A percentile compares a stretch with the other conserved stretches of the same genome.
Evolutionary conservation across 2,329 filamentous ascomycete species (phyloP).

Genomic region (Fusarium musae): DNA sequence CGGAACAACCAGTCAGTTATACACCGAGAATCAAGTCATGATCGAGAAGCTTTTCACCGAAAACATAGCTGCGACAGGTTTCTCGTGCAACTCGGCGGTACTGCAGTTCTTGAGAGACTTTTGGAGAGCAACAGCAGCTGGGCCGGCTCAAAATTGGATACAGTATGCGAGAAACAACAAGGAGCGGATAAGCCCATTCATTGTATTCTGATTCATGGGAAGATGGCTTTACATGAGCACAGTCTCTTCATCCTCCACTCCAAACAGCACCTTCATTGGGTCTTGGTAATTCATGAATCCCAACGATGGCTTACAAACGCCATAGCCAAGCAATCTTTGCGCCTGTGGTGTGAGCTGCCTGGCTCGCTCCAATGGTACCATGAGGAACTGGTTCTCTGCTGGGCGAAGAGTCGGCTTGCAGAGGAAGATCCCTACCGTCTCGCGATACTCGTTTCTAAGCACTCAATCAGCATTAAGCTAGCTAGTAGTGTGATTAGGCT

Average conservation of each 20-base stretch:
- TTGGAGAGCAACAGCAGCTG: not conserved
- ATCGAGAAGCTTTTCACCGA: not conserved
- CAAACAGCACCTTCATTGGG: slow-evolving; percentile 24
- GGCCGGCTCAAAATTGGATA: not conserved
- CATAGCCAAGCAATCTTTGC: slow-evolving; percentile 21
- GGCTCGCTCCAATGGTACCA: slow-evolving; percentile 13
- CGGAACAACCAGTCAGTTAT: not conserved
- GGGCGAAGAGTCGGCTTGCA: slow-evolving; percentile 24
- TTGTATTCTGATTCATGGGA: not conserved
- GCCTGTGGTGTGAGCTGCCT: slow-evolving; percentile 22
- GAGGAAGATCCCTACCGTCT: slow-evolving; percentile 28
- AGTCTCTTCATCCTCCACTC: slow-evolving; percentile 24
- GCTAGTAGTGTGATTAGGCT: rapidly evolving
- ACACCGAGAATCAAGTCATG: not conserved
- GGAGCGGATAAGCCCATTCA: not conserved
- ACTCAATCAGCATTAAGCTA: not conserved
- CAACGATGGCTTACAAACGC: slow-evolving; percentile 8
- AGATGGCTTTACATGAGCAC: not conserved
- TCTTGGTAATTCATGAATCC: slow-evolving; percentile 33
- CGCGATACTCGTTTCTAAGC: not conserved
- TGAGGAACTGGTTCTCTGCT: slow-evolving; percentile 27
- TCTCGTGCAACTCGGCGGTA: not conserved
- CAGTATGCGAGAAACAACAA: slow-evolving; percentile 2
- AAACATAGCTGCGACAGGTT: not conserved
- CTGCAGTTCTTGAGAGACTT: not conserved